Evolutionary conservation across 1,284 basidiomycete genomes (phyloP), one percentile per base, ranked within the genome.

Genomic region (Puccinia polysora): DNA sequence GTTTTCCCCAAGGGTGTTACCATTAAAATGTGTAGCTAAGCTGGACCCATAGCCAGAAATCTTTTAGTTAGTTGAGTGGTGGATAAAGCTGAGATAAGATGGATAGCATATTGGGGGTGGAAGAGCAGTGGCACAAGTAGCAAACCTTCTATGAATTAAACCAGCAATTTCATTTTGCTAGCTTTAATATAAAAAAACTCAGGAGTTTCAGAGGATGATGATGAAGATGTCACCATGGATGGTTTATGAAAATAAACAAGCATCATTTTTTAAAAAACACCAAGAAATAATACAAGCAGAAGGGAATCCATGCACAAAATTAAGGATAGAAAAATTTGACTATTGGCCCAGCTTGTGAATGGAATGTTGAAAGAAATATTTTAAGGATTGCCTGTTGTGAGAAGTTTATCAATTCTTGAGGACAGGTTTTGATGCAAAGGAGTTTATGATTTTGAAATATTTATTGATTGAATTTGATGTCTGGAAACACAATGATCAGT

Each of bases 241-340:
- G n/a, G 40, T 10, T 10, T 45, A 10, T 45, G 40, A 45, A 45
- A 45, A 45, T 10, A 45, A 45, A 45, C 10, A 45, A 10, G 10
- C 10, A 45, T 10, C 10, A 45, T 10, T 10, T 45, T 45, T 10
- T 10, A 45, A 45, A 52, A 50, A 65, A 50, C 47, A 63, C 28
- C 30, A 65, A n/a, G 8, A 23, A 52, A 52, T 10, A n/a, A 52
- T 50, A 52, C 47, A 63, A 52, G 25, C 34, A 32, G 45, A 47
- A 65, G 25, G 49, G 7, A 63, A 34, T 50, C 40, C 47, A 65
- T 65, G 62, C 47, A 65, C 47, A 32, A 50, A 63, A 63, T 63
- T 65, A 50, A 65, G 62, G 62, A 65, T 50, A 52, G 62, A 62
- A 62, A 65, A 65, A 50, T 52, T 50, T 65, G 62, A 65, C 62